Percentiles rank a stretch among this genome's conserved stretches.
These are phyloP conservation scores for Tetracladium maxilliforme DNA, from an alignment of 2,329 filamentous ascomycete genomes.

Conservation along the genomic window DNA sequence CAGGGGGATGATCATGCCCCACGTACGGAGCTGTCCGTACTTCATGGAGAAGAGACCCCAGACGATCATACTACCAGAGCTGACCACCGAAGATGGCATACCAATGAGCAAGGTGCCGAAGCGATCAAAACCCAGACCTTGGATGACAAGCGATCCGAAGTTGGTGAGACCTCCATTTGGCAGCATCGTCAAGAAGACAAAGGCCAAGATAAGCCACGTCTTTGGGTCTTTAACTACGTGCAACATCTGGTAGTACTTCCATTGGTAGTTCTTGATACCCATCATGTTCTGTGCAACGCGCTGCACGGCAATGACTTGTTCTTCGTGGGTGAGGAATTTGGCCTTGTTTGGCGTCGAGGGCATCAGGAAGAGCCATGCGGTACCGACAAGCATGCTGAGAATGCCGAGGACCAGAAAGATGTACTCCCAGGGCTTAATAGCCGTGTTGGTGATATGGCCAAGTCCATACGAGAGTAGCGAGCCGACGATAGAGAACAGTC, in stretches of 20 bases:
- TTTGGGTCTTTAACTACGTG: constrained; percentile 35
- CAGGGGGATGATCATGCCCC: constrained; percentile 12
- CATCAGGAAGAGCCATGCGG: constrained; percentile 16
- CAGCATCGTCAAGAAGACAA: constrained; percentile 18
- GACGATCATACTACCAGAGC: constrained; percentile 10
- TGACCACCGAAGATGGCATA: constrained; percentile 33
- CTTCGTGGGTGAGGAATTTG: constrained; percentile 16
- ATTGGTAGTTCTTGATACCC: constrained; percentile 11
- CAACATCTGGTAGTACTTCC: constrained; percentile 26
- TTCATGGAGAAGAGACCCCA: constrained; percentile 11
- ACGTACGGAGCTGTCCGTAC: constrained; percentile 10
- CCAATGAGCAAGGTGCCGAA: constrained; percentile 34
- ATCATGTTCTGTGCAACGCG: constrained; percentile 8
- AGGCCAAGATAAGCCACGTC: constrained; percentile 25
- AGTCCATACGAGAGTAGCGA: constrained; percentile 29
- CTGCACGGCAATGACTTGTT: constrained; percentile 6
- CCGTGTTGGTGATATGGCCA: constrained; percentile 11
- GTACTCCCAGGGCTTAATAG: constrained; percentile 8
- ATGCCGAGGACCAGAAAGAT: constrained; percentile 8
- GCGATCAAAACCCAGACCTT: constrained; percentile 26
- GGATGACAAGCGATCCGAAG: constrained; percentile 37
- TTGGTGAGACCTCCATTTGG: constrained; percentile 23
- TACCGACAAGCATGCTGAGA: constrained; percentile 5
- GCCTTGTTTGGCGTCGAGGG: constrained; percentile 33
- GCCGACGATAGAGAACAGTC: constrained; percentile 38